Percentiles rank a stretch among this genome's conserved stretches.
Conservation (phyloP, 352 stramenopile species). For the Globisporangium nodosum region DNA sequence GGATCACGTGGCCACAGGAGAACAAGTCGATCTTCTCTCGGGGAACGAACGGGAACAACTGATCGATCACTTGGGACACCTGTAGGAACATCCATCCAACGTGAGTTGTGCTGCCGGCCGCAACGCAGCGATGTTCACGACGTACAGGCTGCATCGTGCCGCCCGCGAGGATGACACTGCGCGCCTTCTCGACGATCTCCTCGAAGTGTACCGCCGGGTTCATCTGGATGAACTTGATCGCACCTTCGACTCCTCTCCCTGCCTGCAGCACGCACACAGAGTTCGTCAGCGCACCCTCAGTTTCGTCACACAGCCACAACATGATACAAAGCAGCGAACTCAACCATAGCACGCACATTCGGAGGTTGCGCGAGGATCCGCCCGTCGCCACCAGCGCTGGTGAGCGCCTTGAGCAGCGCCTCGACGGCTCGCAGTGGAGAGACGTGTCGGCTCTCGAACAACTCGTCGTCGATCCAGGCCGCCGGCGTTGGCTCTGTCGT, state of each 20-base stretch:
- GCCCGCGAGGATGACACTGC: constrained; percentile 95
- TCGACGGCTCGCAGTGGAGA: constrained; percentile 82
- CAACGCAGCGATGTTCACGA: background rate
- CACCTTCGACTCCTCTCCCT: constrained; percentile 38
- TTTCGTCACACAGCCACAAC: background rate
- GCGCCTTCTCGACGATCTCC: constrained; percentile 92
- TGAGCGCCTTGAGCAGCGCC: constrained; percentile 70
- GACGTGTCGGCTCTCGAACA: constrained; percentile 66
- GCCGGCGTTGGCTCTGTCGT: constrained; percentile 6
- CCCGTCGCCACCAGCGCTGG: constrained; percentile 56
- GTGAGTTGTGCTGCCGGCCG: no score
- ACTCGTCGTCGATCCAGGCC: constrained; percentile 19
- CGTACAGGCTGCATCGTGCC: constrained; percentile 96
- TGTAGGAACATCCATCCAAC: constrained; percentile 13
- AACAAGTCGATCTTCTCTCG: constrained; percentile 89
- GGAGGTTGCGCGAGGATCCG: constrained; percentile 62
- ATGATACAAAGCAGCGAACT: background rate
- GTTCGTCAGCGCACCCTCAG: constrained; percentile 4
- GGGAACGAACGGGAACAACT: constrained; percentile 89
- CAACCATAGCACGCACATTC: constrained; percentile 36
- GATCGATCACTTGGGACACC: constrained; percentile 91
- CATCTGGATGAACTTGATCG: constrained; percentile 94
- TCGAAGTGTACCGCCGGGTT: constrained; percentile 93
- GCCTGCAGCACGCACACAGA: constrained; percentile 18
- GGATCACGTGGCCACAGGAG: constrained; percentile 98